Conservation (phyloP, 2,329 filamentous ascomycete species). For the Magnaporthiopsis rhizophila region DNA sequence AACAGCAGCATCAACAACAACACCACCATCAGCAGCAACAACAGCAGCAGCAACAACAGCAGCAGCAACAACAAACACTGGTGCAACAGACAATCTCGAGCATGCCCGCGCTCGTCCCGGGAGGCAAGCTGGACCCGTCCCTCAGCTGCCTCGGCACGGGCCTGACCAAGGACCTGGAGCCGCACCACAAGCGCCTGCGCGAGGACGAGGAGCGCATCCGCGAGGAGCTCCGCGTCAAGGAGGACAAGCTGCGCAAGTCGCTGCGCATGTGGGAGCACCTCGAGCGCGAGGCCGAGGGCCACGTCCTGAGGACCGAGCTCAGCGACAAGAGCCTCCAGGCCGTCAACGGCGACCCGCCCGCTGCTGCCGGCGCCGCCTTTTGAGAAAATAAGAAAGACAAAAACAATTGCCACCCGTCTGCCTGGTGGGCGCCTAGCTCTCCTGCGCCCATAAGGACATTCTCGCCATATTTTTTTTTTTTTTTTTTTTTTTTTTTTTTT, state of each 20-base stretch:
- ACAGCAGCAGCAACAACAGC: neutral
- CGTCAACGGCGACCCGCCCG: constrained; percentile 40
- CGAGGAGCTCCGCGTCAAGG: constrained; percentile 42
- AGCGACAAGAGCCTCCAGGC: constrained; percentile 50
- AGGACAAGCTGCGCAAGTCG: constrained; percentile 46
- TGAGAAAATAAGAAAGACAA: constrained; percentile 17
- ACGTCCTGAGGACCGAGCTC: constrained; percentile 47
- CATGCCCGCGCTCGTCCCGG: constrained; percentile 37
- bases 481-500: no score
- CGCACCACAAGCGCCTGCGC: constrained; percentile 44
- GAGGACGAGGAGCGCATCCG: constrained; percentile 52
- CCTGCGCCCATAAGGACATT: no score
- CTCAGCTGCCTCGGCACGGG: constrained; percentile 36
- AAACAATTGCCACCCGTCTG: no score
- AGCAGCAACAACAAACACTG: constrained; percentile 29
- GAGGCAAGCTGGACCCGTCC: constrained; percentile 42
- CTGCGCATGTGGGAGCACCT: constrained; percentile 46
- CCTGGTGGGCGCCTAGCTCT: no score
- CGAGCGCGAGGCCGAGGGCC: constrained; percentile 44
- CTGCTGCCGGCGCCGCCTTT: constrained; percentile 47
- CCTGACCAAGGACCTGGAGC: constrained; percentile 44
- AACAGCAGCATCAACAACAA: neutral
- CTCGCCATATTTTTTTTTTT: neutral
- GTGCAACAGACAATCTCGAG: constrained; percentile 44
- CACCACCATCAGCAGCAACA: constrained; percentile 6